Conservation (phyloP, 352 stramenopile species). For the Hyaloperonospora arabidopsidis region DNA sequence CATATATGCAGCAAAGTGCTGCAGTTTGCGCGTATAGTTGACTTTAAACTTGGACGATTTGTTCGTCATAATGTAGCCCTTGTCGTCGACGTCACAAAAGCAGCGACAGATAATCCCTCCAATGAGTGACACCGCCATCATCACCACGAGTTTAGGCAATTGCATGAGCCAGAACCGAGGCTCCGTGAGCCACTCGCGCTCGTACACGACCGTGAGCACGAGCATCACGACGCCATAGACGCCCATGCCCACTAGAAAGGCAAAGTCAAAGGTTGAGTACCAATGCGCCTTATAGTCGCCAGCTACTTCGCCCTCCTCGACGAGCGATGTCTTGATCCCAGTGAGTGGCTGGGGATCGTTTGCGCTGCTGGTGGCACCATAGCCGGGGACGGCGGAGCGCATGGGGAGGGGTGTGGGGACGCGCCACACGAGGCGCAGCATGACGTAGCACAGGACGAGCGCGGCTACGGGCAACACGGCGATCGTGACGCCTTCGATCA, state of each 20-base stretch:
- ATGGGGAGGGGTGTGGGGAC: slow-evolving; percentile 35
- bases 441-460: slow-evolving; percentile 50
- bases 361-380: slow-evolving; percentile 26
- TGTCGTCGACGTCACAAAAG: slow-evolving; percentile 73
- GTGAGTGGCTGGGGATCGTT: slow-evolving; percentile 34
- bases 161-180: slow-evolving; percentile 55
- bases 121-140: slow-evolving; percentile 64
- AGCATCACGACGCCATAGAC: slow-evolving; percentile 44
- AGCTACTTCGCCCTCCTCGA: slow-evolving; percentile 58
- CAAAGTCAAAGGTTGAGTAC: neutral
- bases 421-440: slow-evolving; percentile 60
- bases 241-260: neutral
- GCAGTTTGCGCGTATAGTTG: slow-evolving; percentile 84
- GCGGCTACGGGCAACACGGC: slow-evolving; percentile 35
- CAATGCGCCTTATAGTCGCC: slow-evolving; percentile 34
- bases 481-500: slow-evolving; percentile 31
- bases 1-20: slow-evolving; percentile 79
- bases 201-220: slow-evolving; percentile 53
- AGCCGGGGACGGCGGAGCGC: slow-evolving; percentile 33
- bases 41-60: slow-evolving; percentile 81
- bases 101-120: slow-evolving; percentile 70
- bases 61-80: slow-evolving; percentile 83
- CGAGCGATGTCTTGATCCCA: slow-evolving; percentile 40
- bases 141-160: slow-evolving; percentile 60
- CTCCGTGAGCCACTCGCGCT: slow-evolving; percentile 43